A percentile compares a stretch with the other conserved stretches of the same genome.
Conservation (phyloP, 2,329 filamentous ascomycete species). For the Pseudogymnoascus sp. region DNA sequence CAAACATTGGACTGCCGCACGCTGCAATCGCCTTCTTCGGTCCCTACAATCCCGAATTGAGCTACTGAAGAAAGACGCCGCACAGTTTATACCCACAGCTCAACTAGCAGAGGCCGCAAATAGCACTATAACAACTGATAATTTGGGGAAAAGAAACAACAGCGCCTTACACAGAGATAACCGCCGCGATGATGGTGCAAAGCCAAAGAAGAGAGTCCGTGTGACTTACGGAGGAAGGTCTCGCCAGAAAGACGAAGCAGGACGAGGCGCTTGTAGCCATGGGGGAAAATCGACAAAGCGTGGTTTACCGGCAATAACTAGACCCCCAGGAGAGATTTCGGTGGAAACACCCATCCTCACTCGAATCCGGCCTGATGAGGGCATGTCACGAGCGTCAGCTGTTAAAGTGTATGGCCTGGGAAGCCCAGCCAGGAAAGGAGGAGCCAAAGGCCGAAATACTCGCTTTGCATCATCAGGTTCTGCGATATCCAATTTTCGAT, state of each 20-base stretch:
- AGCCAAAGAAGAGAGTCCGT: background rate
- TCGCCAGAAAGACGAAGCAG: background rate
- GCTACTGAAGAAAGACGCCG: slow-evolving; percentile 31
- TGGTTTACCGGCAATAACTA: background rate
- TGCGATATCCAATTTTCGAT: background rate
- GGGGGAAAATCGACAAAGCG: background rate
- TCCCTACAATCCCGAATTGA: slow-evolving; percentile 35
- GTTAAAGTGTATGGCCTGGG: background rate
- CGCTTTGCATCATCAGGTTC: background rate
- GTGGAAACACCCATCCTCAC: slow-evolving; percentile 27
- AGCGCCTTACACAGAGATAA: background rate
- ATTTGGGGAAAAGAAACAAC: background rate
- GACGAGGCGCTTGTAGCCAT: background rate
- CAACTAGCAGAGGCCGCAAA: background rate
- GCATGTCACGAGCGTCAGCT: background rate
- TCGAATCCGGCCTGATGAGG: slow-evolving; percentile 12
- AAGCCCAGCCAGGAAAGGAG: background rate
- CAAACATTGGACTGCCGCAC: slow-evolving; percentile 32
- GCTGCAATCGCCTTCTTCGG: slow-evolving; percentile 36
- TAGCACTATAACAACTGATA: background rate
- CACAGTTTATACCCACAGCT: slow-evolving; percentile 14
- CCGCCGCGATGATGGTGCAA: background rate
- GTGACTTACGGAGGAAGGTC: background rate
- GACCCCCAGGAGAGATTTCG: slow-evolving; percentile 22
- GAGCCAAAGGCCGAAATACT: background rate